Conservation (phyloP, 2,329 filamentous ascomycete species). For the Lanzia echinophila region DNA sequence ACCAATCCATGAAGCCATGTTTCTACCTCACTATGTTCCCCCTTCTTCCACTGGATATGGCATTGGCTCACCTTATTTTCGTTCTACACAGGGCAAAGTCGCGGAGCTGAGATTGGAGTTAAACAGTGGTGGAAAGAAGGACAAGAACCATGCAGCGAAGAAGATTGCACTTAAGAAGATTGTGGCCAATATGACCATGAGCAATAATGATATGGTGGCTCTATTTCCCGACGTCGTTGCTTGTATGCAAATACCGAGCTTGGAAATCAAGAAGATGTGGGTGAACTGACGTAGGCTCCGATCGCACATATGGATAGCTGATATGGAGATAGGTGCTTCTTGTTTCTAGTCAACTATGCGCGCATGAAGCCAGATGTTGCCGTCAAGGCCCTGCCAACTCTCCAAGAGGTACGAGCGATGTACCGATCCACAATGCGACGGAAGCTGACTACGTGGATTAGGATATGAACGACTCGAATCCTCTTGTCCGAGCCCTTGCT, state of each 20-base stretch:
- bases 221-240: constrained; percentile 91
- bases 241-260: constrained; percentile 88
- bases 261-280: constrained; percentile 99
- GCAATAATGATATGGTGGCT: constrained; percentile 99
- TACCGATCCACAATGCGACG: not conserved
- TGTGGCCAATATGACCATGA: constrained; percentile 99
- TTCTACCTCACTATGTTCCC: constrained; percentile 28
- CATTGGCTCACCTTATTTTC: constrained; percentile 27
- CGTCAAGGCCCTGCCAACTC: constrained; percentile 80
- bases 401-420: constrained; percentile 59
- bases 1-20: constrained; percentile 20
- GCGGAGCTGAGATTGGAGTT: constrained; percentile 93
- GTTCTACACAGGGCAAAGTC: constrained; percentile 82
- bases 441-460: constrained; percentile 31
- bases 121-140: constrained; percentile 90
- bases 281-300: constrained; percentile 25
- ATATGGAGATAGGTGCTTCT: constrained; percentile 68
- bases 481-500: constrained; percentile 83
- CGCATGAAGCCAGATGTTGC: constrained; percentile 91
- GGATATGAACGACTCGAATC: constrained; percentile 93
- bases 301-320: constrained; percentile 6
- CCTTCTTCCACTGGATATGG: constrained; percentile 21
- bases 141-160: constrained; percentile 91
- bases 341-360: constrained; percentile 96
- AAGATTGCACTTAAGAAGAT: constrained; percentile 99